phyloP scores from a whole-genome alignment of 306 rosid genomes.

The Fragaria nilgerrensis region DNA sequence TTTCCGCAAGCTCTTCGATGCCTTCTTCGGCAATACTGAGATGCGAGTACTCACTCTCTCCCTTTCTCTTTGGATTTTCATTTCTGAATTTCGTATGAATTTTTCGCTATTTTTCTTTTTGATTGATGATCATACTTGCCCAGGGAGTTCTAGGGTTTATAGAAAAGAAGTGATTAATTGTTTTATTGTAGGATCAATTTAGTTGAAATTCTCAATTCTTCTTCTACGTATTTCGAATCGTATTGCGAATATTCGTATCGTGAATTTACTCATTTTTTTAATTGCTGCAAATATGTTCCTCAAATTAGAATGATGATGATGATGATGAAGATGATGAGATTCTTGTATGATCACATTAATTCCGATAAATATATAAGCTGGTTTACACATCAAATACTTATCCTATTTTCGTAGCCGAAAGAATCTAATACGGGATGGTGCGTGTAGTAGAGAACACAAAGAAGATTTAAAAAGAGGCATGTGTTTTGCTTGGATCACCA shows the following conservation, averaged over 20 bases:
- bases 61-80: background rate
- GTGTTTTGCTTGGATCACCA: background rate
- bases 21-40: slow-evolving; percentile 63
- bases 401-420: background rate
- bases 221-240: background rate
- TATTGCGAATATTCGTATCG: background rate
- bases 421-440: background rate
- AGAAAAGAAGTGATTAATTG: background rate
- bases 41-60: slow-evolving; percentile 46
- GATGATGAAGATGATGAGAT: too few species aligned
- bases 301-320: background rate
- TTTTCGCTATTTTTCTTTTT: background rate
- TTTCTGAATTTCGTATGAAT: background rate
- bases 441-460: too few species aligned
- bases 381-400: background rate
- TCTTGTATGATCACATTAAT: background rate
- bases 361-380: too few species aligned
- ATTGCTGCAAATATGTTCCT: background rate
- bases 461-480: too few species aligned
- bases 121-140: background rate
- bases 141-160: slow-evolving; percentile 12
- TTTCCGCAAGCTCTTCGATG: slow-evolving; percentile 62
- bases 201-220: background rate
- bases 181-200: background rate
- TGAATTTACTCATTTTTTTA: background rate